A percentile compares a stretch with the other conserved stretches of the same genome.
Conservation (phyloP, 2,329 filamentous ascomycete species). For the Salinomyces thailandicus region DNA sequence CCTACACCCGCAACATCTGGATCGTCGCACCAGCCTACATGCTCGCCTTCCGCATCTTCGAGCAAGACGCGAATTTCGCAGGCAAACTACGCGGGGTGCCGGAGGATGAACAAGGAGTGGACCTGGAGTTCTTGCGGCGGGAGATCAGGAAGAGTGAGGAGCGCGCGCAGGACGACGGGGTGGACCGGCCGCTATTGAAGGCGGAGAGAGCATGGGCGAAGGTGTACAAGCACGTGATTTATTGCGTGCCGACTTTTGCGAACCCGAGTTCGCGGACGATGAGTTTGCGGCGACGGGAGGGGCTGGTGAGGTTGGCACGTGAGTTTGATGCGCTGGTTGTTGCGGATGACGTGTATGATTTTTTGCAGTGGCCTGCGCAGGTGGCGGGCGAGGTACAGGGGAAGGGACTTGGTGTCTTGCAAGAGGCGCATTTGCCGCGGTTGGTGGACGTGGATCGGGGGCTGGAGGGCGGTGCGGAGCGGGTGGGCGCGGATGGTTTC, state of each 20-base stretch:
- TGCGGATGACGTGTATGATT: constrained; percentile 89
- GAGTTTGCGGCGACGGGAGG: constrained; percentile 54
- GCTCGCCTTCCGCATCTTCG: constrained; percentile 74
- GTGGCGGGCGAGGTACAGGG: constrained; percentile 8
- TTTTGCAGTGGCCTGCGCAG: constrained; percentile 63
- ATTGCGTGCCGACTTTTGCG: constrained; percentile 76
- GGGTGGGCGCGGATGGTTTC: constrained; percentile 47
- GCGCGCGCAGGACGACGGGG: constrained; percentile 15
- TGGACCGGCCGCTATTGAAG: constrained; percentile 35
- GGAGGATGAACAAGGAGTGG: constrained; percentile 68
- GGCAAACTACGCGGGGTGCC: constrained; percentile 57
- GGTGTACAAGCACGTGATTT: constrained; percentile 74
- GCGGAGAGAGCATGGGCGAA: constrained; percentile 53
- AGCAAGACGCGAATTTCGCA: constrained; percentile 60
- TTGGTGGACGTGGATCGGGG: constrained; percentile 68
- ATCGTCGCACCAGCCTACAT: constrained; percentile 75
- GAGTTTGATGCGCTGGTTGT: constrained; percentile 72
- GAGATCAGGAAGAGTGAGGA: constrained; percentile 43
- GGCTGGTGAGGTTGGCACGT: constrained; percentile 65
- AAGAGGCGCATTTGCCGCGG: constrained; percentile 50
- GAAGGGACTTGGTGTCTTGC: constrained; percentile 3
- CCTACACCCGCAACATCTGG: constrained; percentile 66
- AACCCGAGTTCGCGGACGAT: constrained; percentile 84
- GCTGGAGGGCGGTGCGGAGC: constrained; percentile 47
- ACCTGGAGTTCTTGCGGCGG: constrained; percentile 50